Percentiles rank a stretch among this genome's conserved stretches.
Evolutionary conservation across 1,139 yeast species (phyloP).

Genomic region (Yamadazyma atmosphaerica): DNA sequence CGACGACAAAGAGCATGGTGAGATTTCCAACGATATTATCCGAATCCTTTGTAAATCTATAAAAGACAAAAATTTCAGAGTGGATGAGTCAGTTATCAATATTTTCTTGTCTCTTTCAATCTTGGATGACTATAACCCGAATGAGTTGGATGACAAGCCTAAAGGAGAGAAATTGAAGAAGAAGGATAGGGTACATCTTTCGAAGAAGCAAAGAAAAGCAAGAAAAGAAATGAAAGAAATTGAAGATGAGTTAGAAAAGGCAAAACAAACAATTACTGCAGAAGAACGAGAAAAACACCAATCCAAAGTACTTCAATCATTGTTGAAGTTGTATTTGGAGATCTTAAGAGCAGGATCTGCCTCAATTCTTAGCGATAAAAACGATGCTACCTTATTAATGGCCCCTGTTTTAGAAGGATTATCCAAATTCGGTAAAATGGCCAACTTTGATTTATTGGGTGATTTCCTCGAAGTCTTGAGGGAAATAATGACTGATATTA

Average conservation of each 20-base stretch:
- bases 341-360: constrained; percentile 56
- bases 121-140: constrained; percentile 79
- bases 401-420: constrained; percentile 91
- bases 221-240: constrained; percentile 84
- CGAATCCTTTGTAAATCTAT: constrained; percentile 68
- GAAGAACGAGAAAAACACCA: constrained; percentile 86
- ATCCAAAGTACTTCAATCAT: constrained; percentile 74
- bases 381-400: constrained; percentile 57
- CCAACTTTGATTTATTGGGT: constrained; percentile 87
- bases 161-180: constrained; percentile 58
- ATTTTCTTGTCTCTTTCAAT: constrained; percentile 71
- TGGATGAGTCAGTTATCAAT: constrained; percentile 81
- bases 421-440: constrained; percentile 87
- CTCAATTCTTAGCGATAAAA: constrained; percentile 34
- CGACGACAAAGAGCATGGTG: constrained; percentile 79
- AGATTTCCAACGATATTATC: constrained; percentile 71
- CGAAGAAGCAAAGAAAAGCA: constrained; percentile 83
- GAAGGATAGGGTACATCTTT: constrained; percentile 84
- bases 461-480: constrained; percentile 87
- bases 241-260: constrained; percentile 84
- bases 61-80: constrained; percentile 71
- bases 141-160: constrained; percentile 41
- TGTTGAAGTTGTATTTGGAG: constrained; percentile 74
- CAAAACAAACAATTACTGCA: constrained; percentile 83
- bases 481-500: constrained; percentile 62